Percentiles rank a stretch among this genome's conserved stretches.
Conservation (phyloP, 805 yeast species). For the Candida ortonii region DNA sequence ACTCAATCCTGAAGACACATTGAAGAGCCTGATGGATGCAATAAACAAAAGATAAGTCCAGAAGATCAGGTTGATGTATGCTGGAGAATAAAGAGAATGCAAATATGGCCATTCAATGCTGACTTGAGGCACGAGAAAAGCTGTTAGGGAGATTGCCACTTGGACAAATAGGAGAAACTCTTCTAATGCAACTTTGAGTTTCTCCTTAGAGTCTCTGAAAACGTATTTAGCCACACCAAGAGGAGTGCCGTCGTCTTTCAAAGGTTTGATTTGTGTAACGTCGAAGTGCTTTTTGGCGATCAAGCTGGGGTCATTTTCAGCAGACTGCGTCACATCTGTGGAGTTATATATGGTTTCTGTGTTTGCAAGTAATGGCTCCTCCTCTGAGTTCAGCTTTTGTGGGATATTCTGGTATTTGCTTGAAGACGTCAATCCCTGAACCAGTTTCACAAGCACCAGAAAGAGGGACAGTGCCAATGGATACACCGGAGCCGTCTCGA, state of each 20-base stretch:
- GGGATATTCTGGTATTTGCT: too few species aligned
- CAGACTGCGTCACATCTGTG: constrained; percentile 23
- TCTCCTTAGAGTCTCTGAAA: constrained; percentile 49
- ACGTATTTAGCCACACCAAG: constrained; percentile 52
- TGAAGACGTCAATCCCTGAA: too few species aligned
- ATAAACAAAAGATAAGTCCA: constrained; percentile 46
- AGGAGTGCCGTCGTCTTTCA: constrained; percentile 58
- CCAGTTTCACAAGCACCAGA: constrained; percentile 14
- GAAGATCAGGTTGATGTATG: constrained; percentile 31
- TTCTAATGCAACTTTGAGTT: constrained; percentile 49
- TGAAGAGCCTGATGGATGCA: constrained; percentile 38
- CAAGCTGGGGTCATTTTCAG: constrained; percentile 3
- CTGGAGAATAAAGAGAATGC: constrained; percentile 9
- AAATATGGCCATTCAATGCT: constrained; percentile 33
- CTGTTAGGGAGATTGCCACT: constrained; percentile 35
- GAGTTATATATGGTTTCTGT: constrained; percentile 11
- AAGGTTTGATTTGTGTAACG: constrained; percentile 49
- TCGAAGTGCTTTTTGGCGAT: constrained; percentile 65
- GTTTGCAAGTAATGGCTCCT: constrained; percentile 17
- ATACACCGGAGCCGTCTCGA: constrained; percentile 35
- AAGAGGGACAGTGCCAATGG: constrained; percentile 33
- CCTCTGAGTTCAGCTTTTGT: constrained; percentile 13
- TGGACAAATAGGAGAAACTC: constrained; percentile 38
- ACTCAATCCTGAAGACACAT: constrained; percentile 33
- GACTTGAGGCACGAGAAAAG: constrained; percentile 33